Evolutionary conservation across 192 early-diverging fungal genomes (phyloP).

Genomic region (Spizellomyces sp.): DNA sequence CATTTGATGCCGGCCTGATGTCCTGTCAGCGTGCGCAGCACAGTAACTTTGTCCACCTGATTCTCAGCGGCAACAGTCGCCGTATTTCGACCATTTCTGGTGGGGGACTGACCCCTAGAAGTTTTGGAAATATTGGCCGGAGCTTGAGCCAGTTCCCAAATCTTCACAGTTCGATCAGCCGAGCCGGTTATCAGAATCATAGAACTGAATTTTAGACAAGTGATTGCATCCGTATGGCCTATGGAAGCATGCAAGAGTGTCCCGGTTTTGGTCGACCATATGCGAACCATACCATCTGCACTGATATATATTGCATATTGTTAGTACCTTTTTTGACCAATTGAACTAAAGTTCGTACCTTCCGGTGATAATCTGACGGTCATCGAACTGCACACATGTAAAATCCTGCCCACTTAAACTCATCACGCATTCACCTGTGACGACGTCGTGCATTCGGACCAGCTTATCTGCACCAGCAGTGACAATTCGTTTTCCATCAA

Average conservation of each 20-base stretch:
- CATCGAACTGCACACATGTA: slow-evolving; percentile 23
- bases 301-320: background rate
- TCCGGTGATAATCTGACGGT: slow-evolving; percentile 25
- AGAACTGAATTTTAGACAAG: slow-evolving; percentile 22
- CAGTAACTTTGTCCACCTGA: background rate
- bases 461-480: slow-evolving; percentile 35
- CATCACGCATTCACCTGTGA: slow-evolving; percentile 10
- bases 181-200: slow-evolving; percentile 33
- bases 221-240: slow-evolving; percentile 33
- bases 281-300: slow-evolving; percentile 26
- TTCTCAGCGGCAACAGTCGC: background rate
- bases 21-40: slow-evolving; percentile 36
- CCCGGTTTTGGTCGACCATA: slow-evolving; percentile 28
- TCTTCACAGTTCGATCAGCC: slow-evolving; percentile 34
- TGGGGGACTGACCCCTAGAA: background rate
- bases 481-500: slow-evolving; percentile 29
- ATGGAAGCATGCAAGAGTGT: background rate
- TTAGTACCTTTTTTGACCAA: no score
- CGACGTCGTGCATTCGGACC: slow-evolving; percentile 20
- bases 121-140: background rate
- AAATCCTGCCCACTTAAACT: slow-evolving; percentile 35
- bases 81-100: background rate
- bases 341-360: slow-evolving; percentile 4
- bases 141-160: slow-evolving; percentile 22
- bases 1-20: slow-evolving; percentile 41